Base-by-base conservation (phyloP, 2,329 filamentous ascomycete genomes). In the Arthrobotrys entomopaga region DNA sequence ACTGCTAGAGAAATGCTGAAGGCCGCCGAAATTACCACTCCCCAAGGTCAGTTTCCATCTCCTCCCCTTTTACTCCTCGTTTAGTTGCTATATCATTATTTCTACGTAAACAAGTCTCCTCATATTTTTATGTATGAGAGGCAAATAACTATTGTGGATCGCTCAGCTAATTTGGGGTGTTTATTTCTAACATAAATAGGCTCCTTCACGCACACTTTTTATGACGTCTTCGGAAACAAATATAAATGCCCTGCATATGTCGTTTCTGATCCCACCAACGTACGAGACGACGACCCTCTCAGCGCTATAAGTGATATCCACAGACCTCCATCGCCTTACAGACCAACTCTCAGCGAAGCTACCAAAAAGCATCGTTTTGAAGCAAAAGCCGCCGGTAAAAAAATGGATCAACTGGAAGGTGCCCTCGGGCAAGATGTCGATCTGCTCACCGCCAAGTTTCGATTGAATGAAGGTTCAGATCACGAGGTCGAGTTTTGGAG, bases 1-100 rank as follows among this genome's bases (percentile, higher is more conserved):
- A 67, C 43, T 8, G 63, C 63, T 5, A 66, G 63, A 29, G 57
- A 67, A 20, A 64, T 74, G 34, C 58, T 74, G n/a, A n/a, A 38
- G 15, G 63, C 63, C 4, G 57, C 70, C 24, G 70, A 74, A 50
- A 67, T 74, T 26, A 74, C 63, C 11, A 38, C 43, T 15, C 70
- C 70, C 20, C 58, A 50, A 29, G 70, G 60, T 60, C 26, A 11
- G 40, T 48, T 43, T 22, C 46, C n/a, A 22, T 6, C 22, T 19
- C 15, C 15, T 42, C 43, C n/a, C 15, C 24, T n/a, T 24, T 11
- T 20, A 43, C 43, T n/a, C n/a, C n/a, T n/a, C 8, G 10, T 40
- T 42, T 56, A 13, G 13, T 34, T n/a, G 50, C 38, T n/a, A 46
- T 48, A 56, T 46, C 13, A n/a, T n/a, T n/a, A n/a, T n/a, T 20